A percentile compares a stretch with the other conserved stretches of the same genome.
Evolutionary conservation across 108 stramenopile genomes (phyloP).

Genomic region (Conticribra weissflogii): DNA sequence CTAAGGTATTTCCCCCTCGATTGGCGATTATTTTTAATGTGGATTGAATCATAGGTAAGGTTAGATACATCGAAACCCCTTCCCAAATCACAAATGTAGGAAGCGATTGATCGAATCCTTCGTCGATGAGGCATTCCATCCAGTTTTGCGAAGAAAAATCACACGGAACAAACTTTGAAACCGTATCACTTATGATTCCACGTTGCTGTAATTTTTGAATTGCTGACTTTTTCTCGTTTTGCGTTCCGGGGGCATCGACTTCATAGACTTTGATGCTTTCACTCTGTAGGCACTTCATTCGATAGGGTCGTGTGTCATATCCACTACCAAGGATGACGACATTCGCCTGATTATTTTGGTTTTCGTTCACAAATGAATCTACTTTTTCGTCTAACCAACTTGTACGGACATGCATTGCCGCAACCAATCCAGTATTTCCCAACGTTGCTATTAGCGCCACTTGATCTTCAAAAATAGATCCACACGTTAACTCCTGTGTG

Average conservation of each 20-base stretch:
- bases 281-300: slow-evolving; percentile 3
- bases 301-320: slow-evolving; percentile 9
- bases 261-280: not conserved
- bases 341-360: not conserved
- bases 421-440: slow-evolving; percentile 11
- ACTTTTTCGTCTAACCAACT: slow-evolving; percentile 5
- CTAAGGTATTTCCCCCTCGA: not conserved
- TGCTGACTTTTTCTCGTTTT: not conserved
- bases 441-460: not conserved
- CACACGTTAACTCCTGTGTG: too few relatives aligned
- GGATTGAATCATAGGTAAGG: not conserved
- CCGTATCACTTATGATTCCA: not conserved
- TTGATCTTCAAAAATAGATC: slow-evolving; percentile 11
- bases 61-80: slow-evolving; percentile 15
- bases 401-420: slow-evolving; percentile 11
- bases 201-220: too few relatives aligned
- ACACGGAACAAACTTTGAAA: slow-evolving; percentile 2
- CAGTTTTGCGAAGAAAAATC: slow-evolving; percentile 3
- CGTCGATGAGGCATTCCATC: slow-evolving; percentile 1
- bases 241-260: slow-evolving; percentile 9
- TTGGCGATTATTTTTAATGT: not conserved
- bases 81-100: slow-evolving; percentile 17
- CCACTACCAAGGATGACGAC: slow-evolving; percentile 14
- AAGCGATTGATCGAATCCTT: slow-evolving; percentile 1
- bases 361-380: not conserved